A percentile compares a stretch with the other conserved stretches of the same genome.
Evolutionary conservation across 140 eudicot species (phyloP).

Genomic region (Anethum foeniculum): DNA sequence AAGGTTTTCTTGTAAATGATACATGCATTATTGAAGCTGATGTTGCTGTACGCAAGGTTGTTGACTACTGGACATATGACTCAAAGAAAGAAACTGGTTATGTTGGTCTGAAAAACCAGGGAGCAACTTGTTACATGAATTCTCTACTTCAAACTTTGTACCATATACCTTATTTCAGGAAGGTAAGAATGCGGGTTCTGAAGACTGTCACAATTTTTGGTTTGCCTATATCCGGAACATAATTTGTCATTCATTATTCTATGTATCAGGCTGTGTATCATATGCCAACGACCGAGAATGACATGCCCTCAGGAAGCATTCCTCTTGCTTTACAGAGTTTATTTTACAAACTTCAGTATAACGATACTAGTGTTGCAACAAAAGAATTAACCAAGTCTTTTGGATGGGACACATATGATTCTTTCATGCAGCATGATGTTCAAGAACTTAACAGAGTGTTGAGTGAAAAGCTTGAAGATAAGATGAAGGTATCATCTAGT

Average conservation of each 20-base stretch:
- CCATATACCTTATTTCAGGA: slow-evolving; percentile 90
- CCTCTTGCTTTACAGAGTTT: slow-evolving; percentile 94
- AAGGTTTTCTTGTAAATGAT: slow-evolving; percentile 72
- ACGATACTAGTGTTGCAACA: slow-evolving; percentile 91
- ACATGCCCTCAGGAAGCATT: slow-evolving; percentile 86
- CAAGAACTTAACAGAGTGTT: slow-evolving; percentile 94
- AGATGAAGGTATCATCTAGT: slow-evolving; percentile 70
- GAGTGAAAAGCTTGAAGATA: slow-evolving; percentile 95
- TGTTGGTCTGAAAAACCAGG: slow-evolving; percentile 95
- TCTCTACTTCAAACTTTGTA: slow-evolving; percentile 90
- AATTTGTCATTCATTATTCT: slow-evolving; percentile 11
- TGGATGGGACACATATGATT: slow-evolving; percentile 98
- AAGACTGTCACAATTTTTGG: neutral
- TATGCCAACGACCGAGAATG: slow-evolving; percentile 98
- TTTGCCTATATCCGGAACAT: neutral
- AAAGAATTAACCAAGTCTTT: slow-evolving; percentile 93
- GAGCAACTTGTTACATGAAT: slow-evolving; percentile 98
- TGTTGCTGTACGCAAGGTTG: slow-evolving; percentile 79
- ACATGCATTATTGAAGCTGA: slow-evolving; percentile 77
- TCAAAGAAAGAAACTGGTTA: slow-evolving; percentile 95
- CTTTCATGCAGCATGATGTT: slow-evolving; percentile 97
- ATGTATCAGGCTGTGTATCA: slow-evolving; percentile 87
- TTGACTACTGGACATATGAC: slow-evolving; percentile 86
- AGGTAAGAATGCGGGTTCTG: slow-evolving; percentile 30
- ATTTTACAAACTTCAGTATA: slow-evolving; percentile 85